Evolutionary conservation across 306 rosid genomes (phyloP).

Genomic region (Prunus dulcis): DNA sequence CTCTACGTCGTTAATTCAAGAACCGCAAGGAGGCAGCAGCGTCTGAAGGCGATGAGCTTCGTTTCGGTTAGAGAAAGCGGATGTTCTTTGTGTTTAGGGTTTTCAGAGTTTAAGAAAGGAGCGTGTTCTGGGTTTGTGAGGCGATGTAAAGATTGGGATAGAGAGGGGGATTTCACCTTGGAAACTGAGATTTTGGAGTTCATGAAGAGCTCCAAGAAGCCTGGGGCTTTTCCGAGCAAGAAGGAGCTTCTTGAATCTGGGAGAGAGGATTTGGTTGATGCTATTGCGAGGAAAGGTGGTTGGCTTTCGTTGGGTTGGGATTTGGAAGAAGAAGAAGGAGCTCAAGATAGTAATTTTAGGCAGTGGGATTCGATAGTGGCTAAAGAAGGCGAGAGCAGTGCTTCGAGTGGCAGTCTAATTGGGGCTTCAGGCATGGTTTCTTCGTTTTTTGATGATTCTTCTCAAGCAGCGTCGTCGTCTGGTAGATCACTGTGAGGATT

Average conservation of each 20-base stretch:
- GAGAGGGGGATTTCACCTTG: constrained; percentile 49
- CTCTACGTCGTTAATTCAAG: constrained; percentile 6
- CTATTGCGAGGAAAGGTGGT: constrained; percentile 63
- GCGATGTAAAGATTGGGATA: constrained; percentile 47
- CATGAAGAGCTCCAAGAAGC: constrained; percentile 64
- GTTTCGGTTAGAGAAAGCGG: constrained; percentile 14
- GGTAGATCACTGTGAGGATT: constrained; percentile 65
- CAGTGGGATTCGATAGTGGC: not conserved
- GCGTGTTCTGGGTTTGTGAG: constrained; percentile 44
- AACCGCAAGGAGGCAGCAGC: constrained; percentile 1
- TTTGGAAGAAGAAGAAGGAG: constrained; percentile 31
- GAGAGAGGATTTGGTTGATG: constrained; percentile 74
- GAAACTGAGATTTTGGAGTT: constrained; percentile 82
- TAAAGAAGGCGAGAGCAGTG: not conserved
- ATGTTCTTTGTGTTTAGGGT: constrained; percentile 13
- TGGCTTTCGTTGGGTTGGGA: constrained; percentile 94
- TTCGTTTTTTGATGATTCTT: constrained; percentile 23
- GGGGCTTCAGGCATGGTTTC: constrained; percentile 27
- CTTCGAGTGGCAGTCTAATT: constrained; percentile 18
- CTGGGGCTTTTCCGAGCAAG: constrained; percentile 63
- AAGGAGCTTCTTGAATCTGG: constrained; percentile 71
- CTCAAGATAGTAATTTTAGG: constrained; percentile 1
- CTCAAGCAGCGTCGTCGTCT: constrained; percentile 32
- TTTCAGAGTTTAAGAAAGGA: constrained; percentile 7
- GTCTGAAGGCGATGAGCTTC: constrained; percentile 8